These are phyloP conservation scores for Microascus cirrosus DNA, from an alignment of 2,329 filamentous ascomycete species.

Conservation along the genomic window DNA sequence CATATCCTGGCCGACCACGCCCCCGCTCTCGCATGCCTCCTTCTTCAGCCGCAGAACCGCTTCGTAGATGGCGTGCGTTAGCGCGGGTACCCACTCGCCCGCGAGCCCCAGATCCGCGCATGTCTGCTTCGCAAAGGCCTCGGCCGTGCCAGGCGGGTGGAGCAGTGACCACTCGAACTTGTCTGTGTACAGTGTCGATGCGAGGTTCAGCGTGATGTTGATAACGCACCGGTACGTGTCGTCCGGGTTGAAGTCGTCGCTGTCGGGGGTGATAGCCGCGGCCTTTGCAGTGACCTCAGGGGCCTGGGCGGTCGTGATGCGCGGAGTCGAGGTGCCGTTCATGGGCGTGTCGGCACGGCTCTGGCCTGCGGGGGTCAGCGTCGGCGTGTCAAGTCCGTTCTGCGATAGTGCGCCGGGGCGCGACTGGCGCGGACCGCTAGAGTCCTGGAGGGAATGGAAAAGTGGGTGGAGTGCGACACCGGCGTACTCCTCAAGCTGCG, in stretches of 20 bases:
- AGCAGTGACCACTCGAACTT: slow-evolving; percentile 96
- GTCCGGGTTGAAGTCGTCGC: slow-evolving; percentile 75
- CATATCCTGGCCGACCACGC: slow-evolving; percentile 65
- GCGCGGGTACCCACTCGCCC: slow-evolving; percentile 87
- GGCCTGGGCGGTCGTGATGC: slow-evolving; percentile 23
- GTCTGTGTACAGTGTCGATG: slow-evolving; percentile 87
- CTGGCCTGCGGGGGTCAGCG: slow-evolving; percentile 14
- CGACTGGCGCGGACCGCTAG: slow-evolving; percentile 8
- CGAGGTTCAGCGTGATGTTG: slow-evolving; percentile 79
- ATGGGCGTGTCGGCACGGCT: slow-evolving; percentile 31
- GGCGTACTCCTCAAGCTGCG: slow-evolving; percentile 91
- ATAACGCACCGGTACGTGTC: slow-evolving; percentile 93
- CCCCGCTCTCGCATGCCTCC: slow-evolving; percentile 86
- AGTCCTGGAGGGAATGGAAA: slow-evolving; percentile 33
- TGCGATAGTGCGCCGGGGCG: background rate
- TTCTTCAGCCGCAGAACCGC: slow-evolving; percentile 88
- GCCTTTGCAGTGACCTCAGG: slow-evolving; percentile 60
- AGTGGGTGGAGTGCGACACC: slow-evolving; percentile 87
- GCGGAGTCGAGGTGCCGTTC: slow-evolving; percentile 30
- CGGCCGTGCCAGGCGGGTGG: slow-evolving; percentile 82
- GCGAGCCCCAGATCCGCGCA: slow-evolving; percentile 83
- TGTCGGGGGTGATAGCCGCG: slow-evolving; percentile 49
- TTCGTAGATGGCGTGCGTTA: slow-evolving; percentile 96
- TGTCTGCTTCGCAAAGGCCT: slow-evolving; percentile 84
- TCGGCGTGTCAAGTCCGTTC: slow-evolving; percentile 7